Conservation (phyloP, 805 yeast genomes). For the Lipomyces spencermartinsiae region DNA sequence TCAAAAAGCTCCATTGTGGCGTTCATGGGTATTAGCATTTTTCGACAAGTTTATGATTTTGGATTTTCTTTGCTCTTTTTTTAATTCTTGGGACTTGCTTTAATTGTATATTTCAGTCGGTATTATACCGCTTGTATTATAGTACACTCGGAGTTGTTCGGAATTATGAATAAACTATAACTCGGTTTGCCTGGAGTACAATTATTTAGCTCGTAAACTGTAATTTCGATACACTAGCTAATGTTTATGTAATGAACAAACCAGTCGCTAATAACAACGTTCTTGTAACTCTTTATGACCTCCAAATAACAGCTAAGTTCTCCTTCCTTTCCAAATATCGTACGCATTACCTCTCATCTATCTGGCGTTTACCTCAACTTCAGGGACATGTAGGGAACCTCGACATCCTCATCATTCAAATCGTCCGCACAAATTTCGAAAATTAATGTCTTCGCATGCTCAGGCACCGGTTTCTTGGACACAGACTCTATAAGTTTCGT, state of each 20-base stretch:
- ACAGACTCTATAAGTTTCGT: slow-evolving; percentile 83
- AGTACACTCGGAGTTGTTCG: not conserved
- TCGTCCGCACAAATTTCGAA: slow-evolving; percentile 94
- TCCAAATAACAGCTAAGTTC: not conserved
- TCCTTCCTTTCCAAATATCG: not conserved
- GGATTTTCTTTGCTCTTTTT: not conserved
- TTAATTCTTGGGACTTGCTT: not conserved
- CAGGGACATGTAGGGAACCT: slow-evolving; percentile 75
- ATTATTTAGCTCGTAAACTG: not conserved
- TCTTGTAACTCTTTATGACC: not conserved
- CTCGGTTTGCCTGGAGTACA: not conserved
- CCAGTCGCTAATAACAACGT: not conserved
- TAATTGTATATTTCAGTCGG: not conserved
- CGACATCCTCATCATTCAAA: slow-evolving; percentile 87
- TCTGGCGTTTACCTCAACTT: slow-evolving; percentile 10
- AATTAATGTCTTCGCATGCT: slow-evolving; percentile 76
- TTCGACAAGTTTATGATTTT: not conserved
- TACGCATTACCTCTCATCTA: not conserved
- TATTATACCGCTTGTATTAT: not conserved
- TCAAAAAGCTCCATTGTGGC: not conserved
- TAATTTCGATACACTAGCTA: not conserved
- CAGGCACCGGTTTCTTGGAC: slow-evolving; percentile 79
- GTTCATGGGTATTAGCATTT: not conserved
- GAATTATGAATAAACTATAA: not conserved
- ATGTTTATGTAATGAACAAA: not conserved